Base-by-base conservation (phyloP, 2,329 filamentous ascomycete species). In the Mollisia scopiformis region DNA sequence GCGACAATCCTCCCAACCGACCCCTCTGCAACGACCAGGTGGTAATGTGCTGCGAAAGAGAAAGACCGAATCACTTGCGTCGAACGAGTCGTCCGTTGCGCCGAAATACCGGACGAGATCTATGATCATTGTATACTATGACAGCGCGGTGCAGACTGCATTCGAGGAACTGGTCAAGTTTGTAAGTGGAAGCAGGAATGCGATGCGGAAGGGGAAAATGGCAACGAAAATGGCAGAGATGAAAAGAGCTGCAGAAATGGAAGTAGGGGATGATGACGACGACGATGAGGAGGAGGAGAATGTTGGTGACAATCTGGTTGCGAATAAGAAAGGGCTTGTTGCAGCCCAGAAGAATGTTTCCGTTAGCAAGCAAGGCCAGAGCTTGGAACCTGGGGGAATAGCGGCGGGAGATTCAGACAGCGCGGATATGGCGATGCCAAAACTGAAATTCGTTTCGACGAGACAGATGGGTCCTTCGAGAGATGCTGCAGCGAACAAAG, bases 61-160 rank as follows among this genome's bases (percentile, higher is more conserved):
- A 25, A 74, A 73, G 54, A 73, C 72, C 2, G 72, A 68, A 25
- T 74, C 72, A 28, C 58, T 74, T 25, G 69, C 68, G 3, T 73
- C 72, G 2, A 67, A 62, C 10, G 69, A 70, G 39, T 70, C 71
- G 39, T 70, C 71, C 1, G n/a, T 63, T 19, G 62, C 58, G 8
- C 68, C 71, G 8, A 73, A 73, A 63, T 90, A 89, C 73, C 87
- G 90, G 57, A 87, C 87, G 3, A 85, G 89, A 66, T 88, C 83
- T 59, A 90, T 92, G 82, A 88, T 94, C 50, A 88, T 95, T 41
- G 90, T 97, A n/a, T 93, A 92, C 75, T 97, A 97, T 73, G 93
- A 97, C 73, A 91, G 90, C 67, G 88, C 92, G 63, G 88, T 96
- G 3, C 93, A 97, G 73, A 86, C 86, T 54, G 87, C 89, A 39